Evolutionary conservation across 495 filamentous ascomycete genomes (phyloP), one percentile per base, ranked within the genome.

Genomic region (Xylona heveae): DNA sequence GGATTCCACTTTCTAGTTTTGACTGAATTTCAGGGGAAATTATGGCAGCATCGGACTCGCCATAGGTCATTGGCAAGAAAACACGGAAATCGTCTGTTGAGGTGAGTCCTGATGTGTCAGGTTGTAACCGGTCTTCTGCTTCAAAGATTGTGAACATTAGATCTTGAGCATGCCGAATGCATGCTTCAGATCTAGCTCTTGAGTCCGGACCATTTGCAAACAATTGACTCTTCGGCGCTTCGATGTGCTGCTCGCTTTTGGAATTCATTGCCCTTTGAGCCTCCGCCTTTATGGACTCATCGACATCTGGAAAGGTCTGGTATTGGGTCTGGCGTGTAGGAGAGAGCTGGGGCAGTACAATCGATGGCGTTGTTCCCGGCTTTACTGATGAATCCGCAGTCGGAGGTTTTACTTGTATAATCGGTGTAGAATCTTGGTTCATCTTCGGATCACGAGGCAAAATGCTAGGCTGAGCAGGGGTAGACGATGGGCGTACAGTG

Each of bases 161-260:
- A 13, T 69, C 59, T 30, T 68, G 66, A 9, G 93, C 49, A 22
- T 71, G 69, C 27, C 70, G 51, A 28, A 81, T 57, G 29, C 70
- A 70, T 3, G 67, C 59, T 42, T 90, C 74, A 3, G 79, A 73
- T 43, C 82, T 74, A 38, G 83, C 77, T 34, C 78, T 71, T 44
- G 88, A 74, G 44, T 83, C 80, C 28, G 36, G 51, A 38, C 17
- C 52, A 40, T 36, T 41, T 30, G 32, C 42, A 34, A 31, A 34
- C 40, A 28, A 51, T 50, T 26, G 46, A 47, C 5, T 35, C 35
- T 23, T 50, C 43, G 3, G 36, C 31, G 28, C 12, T 19, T 9
- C 14, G 31, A n/a, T n/a, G 12, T 23, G 10, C 10, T n/a, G 3
- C 10, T 31, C 34, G 34, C 13, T 38, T 40, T 7, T 26, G 24